Percentiles rank a stretch among this genome's conserved stretches.
phyloP scores from a whole-genome alignment of 306 rosid species.

The Luffa acutangula region DNA sequence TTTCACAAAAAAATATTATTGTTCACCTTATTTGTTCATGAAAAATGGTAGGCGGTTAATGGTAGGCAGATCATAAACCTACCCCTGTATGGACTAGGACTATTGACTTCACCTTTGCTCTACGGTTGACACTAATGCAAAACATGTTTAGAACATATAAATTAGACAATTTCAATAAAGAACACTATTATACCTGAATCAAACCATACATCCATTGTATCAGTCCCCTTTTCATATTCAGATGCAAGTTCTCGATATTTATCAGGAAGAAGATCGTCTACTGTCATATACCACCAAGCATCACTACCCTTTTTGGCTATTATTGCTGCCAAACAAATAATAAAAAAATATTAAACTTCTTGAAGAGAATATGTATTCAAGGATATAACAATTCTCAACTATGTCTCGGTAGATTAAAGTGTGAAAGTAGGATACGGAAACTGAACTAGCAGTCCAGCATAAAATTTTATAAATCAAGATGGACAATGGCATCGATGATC shows the following conservation, averaged over 20 bases:
- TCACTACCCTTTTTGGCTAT: slow-evolving; percentile 91
- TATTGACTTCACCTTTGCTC: background rate
- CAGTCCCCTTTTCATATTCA: slow-evolving; percentile 91
- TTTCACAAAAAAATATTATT: background rate
- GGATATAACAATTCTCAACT: background rate
- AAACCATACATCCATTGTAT: slow-evolving; percentile 99
- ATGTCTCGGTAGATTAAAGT: background rate
- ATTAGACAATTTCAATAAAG: slow-evolving; percentile 7
- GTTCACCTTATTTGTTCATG: background rate
- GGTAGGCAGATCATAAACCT: background rate
- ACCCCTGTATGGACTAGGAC: background rate
- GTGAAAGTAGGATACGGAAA: background rate
- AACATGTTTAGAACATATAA: background rate
- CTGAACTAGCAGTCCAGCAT: background rate
- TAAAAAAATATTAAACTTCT: background rate
- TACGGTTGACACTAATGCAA: background rate
- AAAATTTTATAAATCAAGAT: background rate
- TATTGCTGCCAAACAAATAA: slow-evolving; percentile 51
- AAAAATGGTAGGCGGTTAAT: background rate
- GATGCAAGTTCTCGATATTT: slow-evolving; percentile 71
- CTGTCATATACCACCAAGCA: slow-evolving; percentile 98
- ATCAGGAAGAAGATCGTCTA: slow-evolving; percentile 83
- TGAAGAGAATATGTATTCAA: background rate
- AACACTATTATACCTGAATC: slow-evolving; percentile 67
- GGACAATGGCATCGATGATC: background rate